Evolutionary conservation across 225 moss, liverwort and hornwort genomes (phyloP).

Genomic region (Polytrichum commune): DNA sequence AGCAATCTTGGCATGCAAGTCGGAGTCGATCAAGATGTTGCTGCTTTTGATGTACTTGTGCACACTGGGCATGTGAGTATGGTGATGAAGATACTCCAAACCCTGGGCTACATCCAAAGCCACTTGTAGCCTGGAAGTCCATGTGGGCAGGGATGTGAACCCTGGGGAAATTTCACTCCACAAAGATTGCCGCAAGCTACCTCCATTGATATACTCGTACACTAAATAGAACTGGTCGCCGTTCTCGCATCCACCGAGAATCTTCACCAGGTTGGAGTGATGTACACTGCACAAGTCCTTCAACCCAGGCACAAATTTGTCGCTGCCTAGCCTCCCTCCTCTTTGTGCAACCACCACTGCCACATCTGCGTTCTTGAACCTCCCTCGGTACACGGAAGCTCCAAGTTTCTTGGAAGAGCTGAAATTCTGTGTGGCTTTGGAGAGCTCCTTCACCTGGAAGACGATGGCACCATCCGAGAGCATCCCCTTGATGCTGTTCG

Average conservation of each 20-base stretch:
- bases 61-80: constrained; percentile 51
- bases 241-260: constrained; percentile 68
- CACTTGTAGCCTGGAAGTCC: constrained; percentile 68
- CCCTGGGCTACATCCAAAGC: constrained; percentile 77
- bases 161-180: constrained; percentile 47
- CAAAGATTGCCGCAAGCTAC: constrained; percentile 58
- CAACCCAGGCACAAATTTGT: constrained; percentile 65
- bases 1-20: constrained; percentile 60
- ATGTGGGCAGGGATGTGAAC: constrained; percentile 60
- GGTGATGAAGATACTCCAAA: constrained; percentile 81
- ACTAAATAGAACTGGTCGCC: constrained; percentile 78
- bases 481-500: constrained; percentile 57
- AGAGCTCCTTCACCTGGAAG: constrained; percentile 74
- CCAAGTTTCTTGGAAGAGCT: constrained; percentile 60
- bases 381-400: constrained; percentile 58
- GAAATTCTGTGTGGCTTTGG: constrained; percentile 72
- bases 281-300: constrained; percentile 78
- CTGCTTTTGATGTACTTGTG: constrained; percentile 89
- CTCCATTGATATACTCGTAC: constrained; percentile 57
- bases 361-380: constrained; percentile 66
- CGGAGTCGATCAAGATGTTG: constrained; percentile 67
- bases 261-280: constrained; percentile 64
- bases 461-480: constrained; percentile 77
- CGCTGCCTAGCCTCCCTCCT: constrained; percentile 22
- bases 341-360: constrained; percentile 65